Conservation (phyloP, 2,329 filamentous ascomycete species). For the Fusarium sp. region DNA sequence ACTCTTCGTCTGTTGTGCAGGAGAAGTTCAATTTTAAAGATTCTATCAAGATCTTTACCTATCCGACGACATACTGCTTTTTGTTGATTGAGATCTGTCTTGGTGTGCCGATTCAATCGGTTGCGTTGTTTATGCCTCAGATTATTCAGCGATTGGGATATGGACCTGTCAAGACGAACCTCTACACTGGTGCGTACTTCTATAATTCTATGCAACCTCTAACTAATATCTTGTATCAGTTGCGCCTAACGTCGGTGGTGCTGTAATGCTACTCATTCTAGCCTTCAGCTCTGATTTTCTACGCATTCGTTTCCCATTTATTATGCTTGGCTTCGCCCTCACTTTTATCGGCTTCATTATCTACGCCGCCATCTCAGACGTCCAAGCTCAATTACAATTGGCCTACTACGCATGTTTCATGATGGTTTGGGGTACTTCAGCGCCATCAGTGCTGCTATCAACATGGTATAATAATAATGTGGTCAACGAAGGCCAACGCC, state of each 20-base stretch:
- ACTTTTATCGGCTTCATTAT: constrained; percentile 15
- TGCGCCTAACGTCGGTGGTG: constrained; percentile 4
- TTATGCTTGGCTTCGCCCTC: constrained; percentile 10
- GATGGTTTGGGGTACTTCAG: constrained; percentile 23
- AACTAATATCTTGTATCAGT: not conserved
- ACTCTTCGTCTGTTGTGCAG: constrained; percentile 12
- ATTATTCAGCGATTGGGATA: constrained; percentile 13
- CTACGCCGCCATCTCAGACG: constrained; percentile 15
- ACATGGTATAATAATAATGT: constrained; percentile 7
- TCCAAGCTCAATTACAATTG: not conserved
- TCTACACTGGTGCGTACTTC: constrained; percentile 2
- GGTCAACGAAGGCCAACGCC: accelerated
- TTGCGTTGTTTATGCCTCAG: constrained; percentile 16
- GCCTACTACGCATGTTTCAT: constrained; percentile 18
- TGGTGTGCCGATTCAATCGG: constrained; percentile 10
- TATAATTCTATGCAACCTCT: accelerated
- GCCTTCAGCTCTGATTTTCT: constrained; percentile 12
- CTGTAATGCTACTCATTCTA: constrained; percentile 13
- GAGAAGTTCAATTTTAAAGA: constrained; percentile 15
- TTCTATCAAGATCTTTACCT: constrained; percentile 18
- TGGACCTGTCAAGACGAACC: constrained; percentile 5
- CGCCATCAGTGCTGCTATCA: constrained; percentile 1
- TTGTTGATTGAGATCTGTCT: constrained; percentile 18
- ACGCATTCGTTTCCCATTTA: constrained; percentile 4
- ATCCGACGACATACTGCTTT: constrained; percentile 18